These are phyloP conservation scores for Cenchrus americanus DNA, from an alignment of 176 grass and related monocot species.

Conservation along the genomic window DNA sequence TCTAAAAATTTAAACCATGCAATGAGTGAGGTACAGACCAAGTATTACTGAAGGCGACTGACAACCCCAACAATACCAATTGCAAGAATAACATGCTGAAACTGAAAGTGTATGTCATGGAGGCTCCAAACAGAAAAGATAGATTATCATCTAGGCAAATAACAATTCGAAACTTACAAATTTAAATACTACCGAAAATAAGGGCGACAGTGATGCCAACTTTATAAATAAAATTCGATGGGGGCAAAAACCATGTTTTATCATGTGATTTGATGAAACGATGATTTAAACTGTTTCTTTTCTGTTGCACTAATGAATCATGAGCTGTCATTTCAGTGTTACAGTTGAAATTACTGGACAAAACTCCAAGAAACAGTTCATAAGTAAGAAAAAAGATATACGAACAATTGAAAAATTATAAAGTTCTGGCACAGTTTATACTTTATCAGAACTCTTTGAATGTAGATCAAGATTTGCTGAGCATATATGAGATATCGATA, in stretches of 20 bases:
- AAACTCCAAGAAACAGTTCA: slow-evolving; percentile 20
- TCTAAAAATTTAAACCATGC: slow-evolving; percentile 45
- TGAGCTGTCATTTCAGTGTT: slow-evolving; percentile 31
- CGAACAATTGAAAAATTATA: neutral
- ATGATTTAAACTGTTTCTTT: slow-evolving; percentile 14
- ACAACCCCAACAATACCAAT: slow-evolving; percentile 17
- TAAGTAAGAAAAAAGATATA: neutral
- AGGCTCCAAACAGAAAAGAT: neutral
- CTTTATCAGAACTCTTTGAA: slow-evolving; percentile 15
- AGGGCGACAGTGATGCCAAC: neutral
- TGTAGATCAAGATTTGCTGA: neutral
- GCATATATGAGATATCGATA: slow-evolving; percentile 9
- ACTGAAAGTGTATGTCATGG: slow-evolving; percentile 14
- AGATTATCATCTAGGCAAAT: neutral
- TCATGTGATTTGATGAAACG: slow-evolving; percentile 20
- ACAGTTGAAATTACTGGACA: slow-evolving; percentile 30
- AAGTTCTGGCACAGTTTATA: slow-evolving; percentile 7
- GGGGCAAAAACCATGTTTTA: neutral
- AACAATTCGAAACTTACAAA: slow-evolving; percentile 1
- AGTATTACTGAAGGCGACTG: slow-evolving; percentile 9
- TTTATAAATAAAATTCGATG: slow-evolving; percentile 29
- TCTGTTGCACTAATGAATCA: neutral
- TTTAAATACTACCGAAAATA: slow-evolving; percentile 18
- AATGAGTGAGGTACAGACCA: slow-evolving; percentile 28
- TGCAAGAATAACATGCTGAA: slow-evolving; percentile 22